Evolutionary conservation across 179 eudicot genomes (phyloP).

Genomic region (Camellia oleifera): DNA sequence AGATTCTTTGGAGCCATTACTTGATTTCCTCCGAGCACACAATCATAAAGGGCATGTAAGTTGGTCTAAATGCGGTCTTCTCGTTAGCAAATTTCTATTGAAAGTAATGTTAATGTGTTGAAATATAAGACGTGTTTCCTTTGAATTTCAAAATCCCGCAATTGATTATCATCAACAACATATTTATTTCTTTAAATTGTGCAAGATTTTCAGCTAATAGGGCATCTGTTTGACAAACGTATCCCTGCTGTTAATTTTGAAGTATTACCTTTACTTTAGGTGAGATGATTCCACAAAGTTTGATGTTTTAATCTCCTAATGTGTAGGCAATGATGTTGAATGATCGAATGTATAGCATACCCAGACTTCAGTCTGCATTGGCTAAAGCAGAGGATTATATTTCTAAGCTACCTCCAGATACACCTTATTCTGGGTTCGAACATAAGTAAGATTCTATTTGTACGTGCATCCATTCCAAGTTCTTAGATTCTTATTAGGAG

Average conservation of each 20-base stretch:
- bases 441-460: constrained; percentile 40
- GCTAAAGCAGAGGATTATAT: constrained; percentile 68
- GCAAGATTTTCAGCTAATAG: background rate
- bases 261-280: background rate
- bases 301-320: background rate
- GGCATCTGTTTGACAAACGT: constrained; percentile 3
- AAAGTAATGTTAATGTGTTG: background rate
- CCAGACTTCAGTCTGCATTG: constrained; percentile 57
- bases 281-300: background rate
- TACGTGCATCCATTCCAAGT: background rate
- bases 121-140: background rate
- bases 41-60: constrained; percentile 67
- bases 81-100: background rate
- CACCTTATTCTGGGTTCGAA: constrained; percentile 66
- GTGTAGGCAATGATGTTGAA: constrained; percentile 74
- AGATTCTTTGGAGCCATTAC: constrained; percentile 71
- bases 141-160: background rate
- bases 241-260: background rate
- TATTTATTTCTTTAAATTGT: background rate
- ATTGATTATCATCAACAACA: background rate
- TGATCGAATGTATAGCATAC: constrained; percentile 55
- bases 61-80: background rate
- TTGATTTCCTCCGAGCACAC: constrained; percentile 72
- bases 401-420: constrained; percentile 53
- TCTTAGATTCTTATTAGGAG: background rate